These are phyloP conservation scores for Mariannaea sp. DNA, from an alignment of 2,329 filamentous ascomycete genomes.

Conservation along the genomic window DNA sequence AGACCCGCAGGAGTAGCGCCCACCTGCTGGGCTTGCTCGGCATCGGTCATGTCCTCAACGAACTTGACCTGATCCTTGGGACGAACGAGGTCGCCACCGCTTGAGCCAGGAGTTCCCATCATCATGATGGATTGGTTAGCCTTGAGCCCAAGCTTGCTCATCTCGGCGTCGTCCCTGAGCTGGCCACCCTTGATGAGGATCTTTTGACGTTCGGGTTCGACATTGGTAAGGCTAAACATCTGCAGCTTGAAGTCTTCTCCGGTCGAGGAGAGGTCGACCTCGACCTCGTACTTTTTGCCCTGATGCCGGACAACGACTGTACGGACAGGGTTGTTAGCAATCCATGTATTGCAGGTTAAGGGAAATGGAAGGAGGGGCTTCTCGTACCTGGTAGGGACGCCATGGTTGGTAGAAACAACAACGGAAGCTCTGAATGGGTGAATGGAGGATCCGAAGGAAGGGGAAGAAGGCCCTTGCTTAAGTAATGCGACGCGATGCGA, in stretches of 20 bases:
- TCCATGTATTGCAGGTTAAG: constrained; percentile 5
- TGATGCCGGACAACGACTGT: constrained; percentile 91
- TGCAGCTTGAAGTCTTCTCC: constrained; percentile 97
- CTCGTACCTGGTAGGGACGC: constrained; percentile 59
- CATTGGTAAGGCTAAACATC: constrained; percentile 91
- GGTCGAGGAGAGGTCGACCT: constrained; percentile 80
- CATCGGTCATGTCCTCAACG: constrained; percentile 96
- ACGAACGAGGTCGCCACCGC: constrained; percentile 63
- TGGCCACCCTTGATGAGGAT: constrained; percentile 92
- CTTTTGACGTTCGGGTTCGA: constrained; percentile 96
- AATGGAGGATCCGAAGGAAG: constrained; percentile 1
- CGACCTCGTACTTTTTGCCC: constrained; percentile 93
- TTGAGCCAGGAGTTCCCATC: constrained; percentile 85
- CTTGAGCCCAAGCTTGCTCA: constrained; percentile 84
- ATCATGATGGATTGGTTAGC: constrained; percentile 89
- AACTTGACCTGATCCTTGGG: constrained; percentile 87
- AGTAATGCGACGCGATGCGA: constrained; percentile 8
- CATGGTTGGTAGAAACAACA: constrained; percentile 50
- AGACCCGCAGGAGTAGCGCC: constrained; percentile 88
- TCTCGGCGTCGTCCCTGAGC: constrained; percentile 91
- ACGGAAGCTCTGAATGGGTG: neutral
- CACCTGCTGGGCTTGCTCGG: constrained; percentile 80
- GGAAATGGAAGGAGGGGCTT: constrained; percentile 27
- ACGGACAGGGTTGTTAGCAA: constrained; percentile 24
- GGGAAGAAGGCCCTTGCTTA: constrained; percentile 4